A percentile compares a stretch with the other conserved stretches of the same genome.
These are phyloP conservation scores for Monilinia fructicola DNA, from an alignment of 2,329 filamentous ascomycete genomes.

Conservation along the genomic window DNA sequence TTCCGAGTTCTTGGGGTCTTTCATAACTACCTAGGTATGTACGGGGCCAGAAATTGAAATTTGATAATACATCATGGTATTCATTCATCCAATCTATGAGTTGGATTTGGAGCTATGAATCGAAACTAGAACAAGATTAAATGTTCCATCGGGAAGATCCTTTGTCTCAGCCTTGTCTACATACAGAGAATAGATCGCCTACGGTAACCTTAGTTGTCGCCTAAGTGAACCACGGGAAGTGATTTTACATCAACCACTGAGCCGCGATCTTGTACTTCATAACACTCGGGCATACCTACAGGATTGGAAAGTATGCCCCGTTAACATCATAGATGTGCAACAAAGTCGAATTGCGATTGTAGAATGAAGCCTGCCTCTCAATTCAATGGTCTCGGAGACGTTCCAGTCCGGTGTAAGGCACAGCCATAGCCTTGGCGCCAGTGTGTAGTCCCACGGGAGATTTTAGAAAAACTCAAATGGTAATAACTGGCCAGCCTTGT, in stretches of 20 bases:
- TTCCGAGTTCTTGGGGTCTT: too few relatives aligned
- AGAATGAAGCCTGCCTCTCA: neutral
- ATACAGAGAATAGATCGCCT: neutral
- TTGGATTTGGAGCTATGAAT: neutral
- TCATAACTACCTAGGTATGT: neutral
- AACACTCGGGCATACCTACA: neutral
- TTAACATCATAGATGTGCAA: slow-evolving; percentile 1
- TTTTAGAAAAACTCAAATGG: neutral
- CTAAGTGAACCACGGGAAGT: too few relatives aligned
- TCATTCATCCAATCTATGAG: too few relatives aligned
- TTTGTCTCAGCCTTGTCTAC: neutral
- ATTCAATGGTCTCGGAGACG: neutral
- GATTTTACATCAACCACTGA: neutral
- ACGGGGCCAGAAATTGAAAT: neutral
- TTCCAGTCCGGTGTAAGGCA: neutral
- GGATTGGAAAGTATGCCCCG: neutral
- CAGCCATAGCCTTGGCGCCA: neutral
- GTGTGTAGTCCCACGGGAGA: too few relatives aligned
- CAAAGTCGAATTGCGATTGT: neutral
- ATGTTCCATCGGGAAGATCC: neutral
- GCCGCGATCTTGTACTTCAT: neutral
- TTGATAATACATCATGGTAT: neutral
- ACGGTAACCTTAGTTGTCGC: neutral
- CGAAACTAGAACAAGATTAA: neutral
- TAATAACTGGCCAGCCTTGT: neutral